A percentile compares a stretch with the other conserved stretches of the same genome.
phyloP scores from a whole-genome alignment of 2,329 filamentous ascomycete genomes.

The Paecilomyces niveus region DNA sequence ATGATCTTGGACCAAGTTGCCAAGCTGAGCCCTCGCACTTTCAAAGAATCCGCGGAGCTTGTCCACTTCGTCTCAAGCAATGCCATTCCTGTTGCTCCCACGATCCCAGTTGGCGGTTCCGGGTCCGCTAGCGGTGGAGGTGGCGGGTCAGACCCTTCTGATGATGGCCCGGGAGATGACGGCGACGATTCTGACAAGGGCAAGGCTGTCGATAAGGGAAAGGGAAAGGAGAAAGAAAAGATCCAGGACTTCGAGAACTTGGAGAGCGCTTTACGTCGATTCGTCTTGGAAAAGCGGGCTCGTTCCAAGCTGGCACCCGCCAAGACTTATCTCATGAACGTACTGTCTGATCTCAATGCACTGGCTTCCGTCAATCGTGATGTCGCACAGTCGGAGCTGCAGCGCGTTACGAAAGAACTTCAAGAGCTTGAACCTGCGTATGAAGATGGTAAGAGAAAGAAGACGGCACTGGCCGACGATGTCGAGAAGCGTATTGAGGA shows the following conservation, averaged over 20 bases:
- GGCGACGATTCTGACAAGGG: constrained; percentile 47
- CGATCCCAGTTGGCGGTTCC: constrained; percentile 43
- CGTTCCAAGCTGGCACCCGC: constrained; percentile 93
- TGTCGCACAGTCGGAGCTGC: constrained; percentile 75
- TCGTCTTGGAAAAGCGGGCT: constrained; percentile 92
- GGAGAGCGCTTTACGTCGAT: constrained; percentile 80
- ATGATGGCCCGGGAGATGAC: constrained; percentile 37
- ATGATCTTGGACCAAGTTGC: constrained; percentile 87
- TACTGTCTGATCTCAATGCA: constrained; percentile 77
- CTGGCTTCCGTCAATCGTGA: constrained; percentile 82
- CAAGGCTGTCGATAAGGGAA: constrained; percentile 62
- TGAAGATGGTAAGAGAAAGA: constrained; percentile 74
- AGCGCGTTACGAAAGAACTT: constrained; percentile 74
- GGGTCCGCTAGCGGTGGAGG: constrained; percentile 49
- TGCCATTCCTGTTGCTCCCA: constrained; percentile 68
- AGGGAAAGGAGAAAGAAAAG: constrained; percentile 85
- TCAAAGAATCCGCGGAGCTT: constrained; percentile 84
- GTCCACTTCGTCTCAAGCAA: constrained; percentile 99
- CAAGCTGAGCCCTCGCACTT: constrained; percentile 81
- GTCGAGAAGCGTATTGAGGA: constrained; percentile 77
- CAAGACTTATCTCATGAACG: constrained; percentile 89
- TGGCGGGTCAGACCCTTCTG: constrained; percentile 44
- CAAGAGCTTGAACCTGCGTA: constrained; percentile 76
- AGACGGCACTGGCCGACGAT: constrained; percentile 69
- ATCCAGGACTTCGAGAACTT: constrained; percentile 82